These are phyloP conservation scores for Russula earlei DNA, from an alignment of 768 basidiomycete genomes.

Conservation along the genomic window DNA sequence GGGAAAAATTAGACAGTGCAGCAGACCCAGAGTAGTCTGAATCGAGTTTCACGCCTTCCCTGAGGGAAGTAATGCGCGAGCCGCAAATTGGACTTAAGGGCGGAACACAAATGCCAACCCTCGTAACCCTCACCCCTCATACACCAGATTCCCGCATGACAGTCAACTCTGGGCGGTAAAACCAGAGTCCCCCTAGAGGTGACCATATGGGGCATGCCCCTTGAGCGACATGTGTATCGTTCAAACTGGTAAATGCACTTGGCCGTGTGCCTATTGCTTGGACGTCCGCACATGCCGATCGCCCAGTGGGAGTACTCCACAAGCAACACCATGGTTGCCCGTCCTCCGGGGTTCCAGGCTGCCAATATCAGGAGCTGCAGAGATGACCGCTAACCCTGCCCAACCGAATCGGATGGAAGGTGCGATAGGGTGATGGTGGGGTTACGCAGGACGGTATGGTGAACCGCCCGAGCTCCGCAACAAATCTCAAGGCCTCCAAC, in stretches of 20 bases:
- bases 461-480: slow-evolving; percentile 14
- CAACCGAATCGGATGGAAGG: slow-evolving; percentile 11
- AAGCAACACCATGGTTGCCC: not conserved
- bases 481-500: slow-evolving; percentile 16
- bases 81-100: slow-evolving; percentile 66
- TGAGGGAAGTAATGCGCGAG: slow-evolving; percentile 28
- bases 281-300: too few relatives aligned
- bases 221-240: too few relatives aligned
- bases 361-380: slow-evolving; percentile 5
- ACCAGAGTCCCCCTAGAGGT: too few relatives aligned
- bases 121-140: slow-evolving; percentile 17
- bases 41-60: slow-evolving; percentile 43
- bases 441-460: not conserved
- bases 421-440: slow-evolving; percentile 14
- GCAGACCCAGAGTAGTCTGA: slow-evolving; percentile 66
- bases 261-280: too few relatives aligned
- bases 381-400: slow-evolving; percentile 6
- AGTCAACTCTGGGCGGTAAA: not conserved
- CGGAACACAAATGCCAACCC: slow-evolving; percentile 20
- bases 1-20: slow-evolving; percentile 28
- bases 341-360: not conserved
- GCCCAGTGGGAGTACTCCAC: not conserved
- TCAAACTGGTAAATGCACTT: too few relatives aligned
- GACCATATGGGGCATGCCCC: too few relatives aligned
- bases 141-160: slow-evolving; percentile 15